These are phyloP conservation scores for Letharia lupina DNA, from an alignment of 495 filamentous ascomycete species.

Conservation along the genomic window DNA sequence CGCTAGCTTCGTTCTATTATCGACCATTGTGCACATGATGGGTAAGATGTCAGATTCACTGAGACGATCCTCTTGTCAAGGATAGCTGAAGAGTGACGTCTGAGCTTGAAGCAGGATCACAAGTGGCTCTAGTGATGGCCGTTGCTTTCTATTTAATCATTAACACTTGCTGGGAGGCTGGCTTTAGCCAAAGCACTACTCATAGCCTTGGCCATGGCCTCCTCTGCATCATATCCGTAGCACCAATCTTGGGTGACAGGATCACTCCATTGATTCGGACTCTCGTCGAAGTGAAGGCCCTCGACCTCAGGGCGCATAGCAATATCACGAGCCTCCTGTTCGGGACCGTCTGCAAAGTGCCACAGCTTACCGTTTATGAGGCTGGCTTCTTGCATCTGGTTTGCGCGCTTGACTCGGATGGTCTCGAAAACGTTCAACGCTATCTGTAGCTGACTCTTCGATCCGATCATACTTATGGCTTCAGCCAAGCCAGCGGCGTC, in stretches of 20 bases:
- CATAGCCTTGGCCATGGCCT: conserved; percentile 27
- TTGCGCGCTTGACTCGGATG: conserved; percentile 41
- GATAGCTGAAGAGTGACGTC: too few relatives aligned
- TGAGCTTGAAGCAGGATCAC: too few relatives aligned
- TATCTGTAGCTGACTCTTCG: conserved; percentile 21
- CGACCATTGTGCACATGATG: too few relatives aligned
- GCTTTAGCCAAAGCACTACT: not conserved
- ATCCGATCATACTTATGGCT: conserved; percentile 28
- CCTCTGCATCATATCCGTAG: conserved; percentile 42
- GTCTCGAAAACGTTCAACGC: conserved; percentile 40
- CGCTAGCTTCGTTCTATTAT: too few relatives aligned
- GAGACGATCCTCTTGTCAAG: too few relatives aligned
- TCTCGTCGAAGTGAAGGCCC: conserved; percentile 27
- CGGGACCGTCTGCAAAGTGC: conserved; percentile 45
- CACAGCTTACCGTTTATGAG: conserved; percentile 41
- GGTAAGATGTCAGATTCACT: too few relatives aligned
- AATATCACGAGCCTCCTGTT: conserved; percentile 42
- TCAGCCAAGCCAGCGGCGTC: not conserved
- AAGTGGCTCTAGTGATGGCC: too few relatives aligned
- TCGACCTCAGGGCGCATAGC: conserved; percentile 32
- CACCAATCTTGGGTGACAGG: conserved; percentile 38
- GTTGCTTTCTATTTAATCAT: too few relatives aligned
- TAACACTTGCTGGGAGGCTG: not conserved
- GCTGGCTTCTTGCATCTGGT: conserved; percentile 42
- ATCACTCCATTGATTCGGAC: conserved; percentile 45